Percentiles rank a stretch among this genome's conserved stretches.
Evolutionary conservation across 139 green algal genomes (phyloP).

Genomic region (Pleodorina starrii): DNA sequence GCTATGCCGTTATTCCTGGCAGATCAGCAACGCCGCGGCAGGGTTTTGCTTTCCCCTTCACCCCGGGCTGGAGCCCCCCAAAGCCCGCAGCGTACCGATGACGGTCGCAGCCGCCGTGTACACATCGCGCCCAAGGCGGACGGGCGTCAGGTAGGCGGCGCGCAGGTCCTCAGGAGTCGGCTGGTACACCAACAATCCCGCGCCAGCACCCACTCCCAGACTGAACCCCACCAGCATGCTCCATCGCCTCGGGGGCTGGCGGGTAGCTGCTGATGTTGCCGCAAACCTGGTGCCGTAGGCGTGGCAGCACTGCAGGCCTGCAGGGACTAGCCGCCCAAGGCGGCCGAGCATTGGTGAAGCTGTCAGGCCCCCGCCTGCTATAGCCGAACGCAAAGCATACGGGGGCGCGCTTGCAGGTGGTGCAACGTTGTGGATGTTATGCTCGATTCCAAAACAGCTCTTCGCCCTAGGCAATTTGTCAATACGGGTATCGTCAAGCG

Average conservation of each 20-base stretch:
- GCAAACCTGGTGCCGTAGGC: not conserved
- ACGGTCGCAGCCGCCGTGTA: slow-evolving; percentile 62
- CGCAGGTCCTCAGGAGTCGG: slow-evolving; percentile 23
- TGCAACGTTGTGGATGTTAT: no score
- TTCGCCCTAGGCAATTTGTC: no score
- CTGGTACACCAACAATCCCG: not conserved
- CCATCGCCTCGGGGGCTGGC: not conserved
- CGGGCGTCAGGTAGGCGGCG: slow-evolving; percentile 62
- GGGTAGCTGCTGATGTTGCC: not conserved
- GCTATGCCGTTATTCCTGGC: no score
- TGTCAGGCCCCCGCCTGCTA: no score
- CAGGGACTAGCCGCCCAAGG: not conserved
- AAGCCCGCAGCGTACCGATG: slow-evolving; percentile 40
- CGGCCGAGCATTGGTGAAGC: slow-evolving; percentile 8
- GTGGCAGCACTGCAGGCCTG: not conserved
- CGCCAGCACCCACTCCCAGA: not conserved
- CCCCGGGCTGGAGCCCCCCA: no score
- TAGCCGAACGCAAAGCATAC: no score
- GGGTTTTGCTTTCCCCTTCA: no score
- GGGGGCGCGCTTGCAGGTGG: no score
- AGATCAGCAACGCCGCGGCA: no score
- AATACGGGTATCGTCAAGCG: no score
- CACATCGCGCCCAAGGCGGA: slow-evolving; percentile 61
- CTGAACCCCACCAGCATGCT: not conserved
- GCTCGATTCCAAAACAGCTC: no score